Conservation (phyloP, 345 rosid species). For the Rhizophora mangle region DNA sequence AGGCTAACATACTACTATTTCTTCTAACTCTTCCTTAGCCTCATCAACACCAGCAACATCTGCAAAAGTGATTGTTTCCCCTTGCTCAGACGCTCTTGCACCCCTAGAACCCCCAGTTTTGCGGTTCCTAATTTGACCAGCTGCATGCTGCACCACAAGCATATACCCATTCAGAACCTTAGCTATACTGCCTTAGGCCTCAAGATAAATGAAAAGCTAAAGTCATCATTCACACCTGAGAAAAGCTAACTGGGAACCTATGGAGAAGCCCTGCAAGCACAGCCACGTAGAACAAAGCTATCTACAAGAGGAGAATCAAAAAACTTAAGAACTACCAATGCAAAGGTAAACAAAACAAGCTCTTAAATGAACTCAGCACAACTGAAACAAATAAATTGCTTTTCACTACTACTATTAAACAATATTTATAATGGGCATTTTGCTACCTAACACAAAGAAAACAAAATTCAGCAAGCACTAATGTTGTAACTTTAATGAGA, state of each 20-base stretch:
- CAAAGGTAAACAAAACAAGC: not conserved
- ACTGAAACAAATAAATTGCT: not conserved
- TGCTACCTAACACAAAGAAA: too few species aligned
- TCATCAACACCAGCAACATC: constrained; percentile 98
- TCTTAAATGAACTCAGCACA: not conserved
- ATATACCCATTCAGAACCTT: constrained; percentile 19
- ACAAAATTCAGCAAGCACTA: too few species aligned
- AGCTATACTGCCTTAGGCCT: constrained; percentile 10
- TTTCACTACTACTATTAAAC: not conserved
- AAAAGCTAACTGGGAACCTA: constrained; percentile 70
- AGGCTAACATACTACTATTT: constrained; percentile 71
- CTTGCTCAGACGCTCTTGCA: constrained; percentile 62
- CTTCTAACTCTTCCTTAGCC: constrained; percentile 98
- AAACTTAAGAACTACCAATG: not conserved
- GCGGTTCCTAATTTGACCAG: constrained; percentile 75
- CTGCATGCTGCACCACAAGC: constrained; percentile 46
- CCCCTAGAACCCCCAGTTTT: constrained; percentile 66
- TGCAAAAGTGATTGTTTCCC: constrained; percentile 79
- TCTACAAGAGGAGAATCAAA: constrained; percentile 40
- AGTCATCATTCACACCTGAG: constrained; percentile 47
- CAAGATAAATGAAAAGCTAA: constrained; percentile 4
- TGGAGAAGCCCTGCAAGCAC: constrained; percentile 80
- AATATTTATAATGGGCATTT: too few species aligned
- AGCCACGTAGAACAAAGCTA: constrained; percentile 71
- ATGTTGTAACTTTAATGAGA: too few species aligned